A percentile compares a stretch with the other conserved stretches of the same genome.
Conservation (phyloP, 192 early-diverging fungal genomes). For the Coemansia sp. region DNA sequence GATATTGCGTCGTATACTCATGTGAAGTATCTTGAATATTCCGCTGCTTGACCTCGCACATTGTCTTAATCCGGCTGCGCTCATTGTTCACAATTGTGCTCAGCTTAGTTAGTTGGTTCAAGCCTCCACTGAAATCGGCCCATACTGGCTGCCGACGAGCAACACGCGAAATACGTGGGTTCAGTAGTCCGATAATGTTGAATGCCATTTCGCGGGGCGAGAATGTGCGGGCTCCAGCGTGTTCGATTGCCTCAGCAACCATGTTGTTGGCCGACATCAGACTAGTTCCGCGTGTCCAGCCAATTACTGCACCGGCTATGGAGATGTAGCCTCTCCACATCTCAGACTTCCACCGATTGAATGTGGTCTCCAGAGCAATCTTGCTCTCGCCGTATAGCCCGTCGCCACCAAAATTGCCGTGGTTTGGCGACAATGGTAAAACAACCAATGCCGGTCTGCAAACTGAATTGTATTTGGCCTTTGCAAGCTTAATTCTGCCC, state of each 20-base stretch:
- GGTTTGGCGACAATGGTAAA: constrained; percentile 91
- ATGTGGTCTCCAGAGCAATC: constrained; percentile 81
- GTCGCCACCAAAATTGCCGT: constrained; percentile 87
- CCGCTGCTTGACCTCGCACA: not conserved
- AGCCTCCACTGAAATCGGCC: constrained; percentile 86
- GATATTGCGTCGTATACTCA: not conserved
- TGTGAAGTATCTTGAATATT: not conserved
- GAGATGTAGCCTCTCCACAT: constrained; percentile 83
- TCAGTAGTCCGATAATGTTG: constrained; percentile 86
- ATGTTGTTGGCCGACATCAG: constrained; percentile 89
- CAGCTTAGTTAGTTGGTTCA: constrained; percentile 57
- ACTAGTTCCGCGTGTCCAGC: constrained; percentile 94
- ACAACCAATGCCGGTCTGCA: constrained; percentile 83
- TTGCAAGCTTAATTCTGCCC: constrained; percentile 82
- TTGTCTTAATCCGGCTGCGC: not conserved
- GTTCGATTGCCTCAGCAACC: constrained; percentile 79
- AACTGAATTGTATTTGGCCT: constrained; percentile 65
- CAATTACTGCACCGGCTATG: constrained; percentile 87
- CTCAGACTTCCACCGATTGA: constrained; percentile 91
- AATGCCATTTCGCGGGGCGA: constrained; percentile 92
- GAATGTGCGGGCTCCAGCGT: constrained; percentile 84
- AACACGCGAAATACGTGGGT: constrained; percentile 67
- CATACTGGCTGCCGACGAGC: constrained; percentile 74
- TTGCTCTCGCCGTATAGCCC: constrained; percentile 96
- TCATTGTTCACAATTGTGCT: not conserved